These are phyloP conservation scores for Claviceps fusiformis DNA, from an alignment of 2,329 filamentous ascomycete species.

Conservation along the genomic window DNA sequence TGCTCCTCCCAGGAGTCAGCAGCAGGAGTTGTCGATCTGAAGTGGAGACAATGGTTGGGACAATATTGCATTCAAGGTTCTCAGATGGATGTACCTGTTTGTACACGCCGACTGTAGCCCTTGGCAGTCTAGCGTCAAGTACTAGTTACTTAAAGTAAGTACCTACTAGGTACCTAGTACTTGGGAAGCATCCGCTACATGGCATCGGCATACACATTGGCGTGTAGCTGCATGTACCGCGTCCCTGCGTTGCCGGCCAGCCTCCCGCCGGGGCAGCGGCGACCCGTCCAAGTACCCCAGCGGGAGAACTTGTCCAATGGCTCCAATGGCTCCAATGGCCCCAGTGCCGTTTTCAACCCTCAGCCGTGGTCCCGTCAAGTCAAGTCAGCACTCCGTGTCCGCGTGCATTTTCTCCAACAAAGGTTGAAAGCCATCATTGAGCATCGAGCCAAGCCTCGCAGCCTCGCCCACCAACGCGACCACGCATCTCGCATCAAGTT, in stretches of 20 bases:
- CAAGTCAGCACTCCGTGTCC: no score
- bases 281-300: no score
- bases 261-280: slow-evolving; percentile 4
- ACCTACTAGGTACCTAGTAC: background rate
- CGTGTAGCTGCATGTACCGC: slow-evolving; percentile 4
- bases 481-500: slow-evolving; percentile 4
- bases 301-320: no score
- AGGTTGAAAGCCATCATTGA: slow-evolving; percentile 1
- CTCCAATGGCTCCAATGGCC: no score
- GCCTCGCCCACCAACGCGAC: slow-evolving; percentile 3
- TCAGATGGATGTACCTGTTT: no score
- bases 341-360: slow-evolving; percentile 6
- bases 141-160: no score
- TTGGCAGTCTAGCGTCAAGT: no score
- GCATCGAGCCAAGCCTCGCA: slow-evolving; percentile 2
- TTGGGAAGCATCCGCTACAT: background rate
- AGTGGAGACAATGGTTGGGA: no score
- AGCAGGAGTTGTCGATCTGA: no score
- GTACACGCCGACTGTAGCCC: no score
- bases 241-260: slow-evolving; percentile 6
- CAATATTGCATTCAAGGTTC: no score
- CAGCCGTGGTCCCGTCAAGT: slow-evolving; percentile 2
- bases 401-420: slow-evolving; percentile 5
- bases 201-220: background rate
- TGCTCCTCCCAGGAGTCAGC: no score